A percentile compares a stretch with the other conserved stretches of the same genome.
phyloP scores from a whole-genome alignment of 176 grass and related monocot genomes.

The Musa beccarii region DNA sequence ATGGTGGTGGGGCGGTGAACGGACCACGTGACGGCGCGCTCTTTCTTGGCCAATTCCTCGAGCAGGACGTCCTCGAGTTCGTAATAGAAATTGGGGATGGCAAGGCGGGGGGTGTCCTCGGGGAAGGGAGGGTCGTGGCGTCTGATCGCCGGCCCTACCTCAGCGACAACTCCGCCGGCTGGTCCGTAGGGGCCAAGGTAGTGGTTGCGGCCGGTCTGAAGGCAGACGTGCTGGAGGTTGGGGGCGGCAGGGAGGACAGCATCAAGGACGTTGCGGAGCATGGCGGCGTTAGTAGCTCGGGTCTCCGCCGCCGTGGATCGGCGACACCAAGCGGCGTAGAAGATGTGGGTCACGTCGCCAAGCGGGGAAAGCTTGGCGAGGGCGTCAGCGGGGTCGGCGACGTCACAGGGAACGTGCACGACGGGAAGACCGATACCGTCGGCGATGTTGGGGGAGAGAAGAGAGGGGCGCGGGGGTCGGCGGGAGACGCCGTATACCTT shows the following conservation, averaged over 20 bases:
- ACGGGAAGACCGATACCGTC: slow-evolving; percentile 9
- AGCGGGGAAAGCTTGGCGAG: slow-evolving; percentile 32
- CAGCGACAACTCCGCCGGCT: slow-evolving; percentile 3
- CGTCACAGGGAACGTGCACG: slow-evolving; percentile 41
- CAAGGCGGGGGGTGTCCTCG: slow-evolving; percentile 46
- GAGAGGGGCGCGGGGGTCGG: slow-evolving; percentile 26
- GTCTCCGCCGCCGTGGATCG: slow-evolving; percentile 31
- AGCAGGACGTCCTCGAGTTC: slow-evolving; percentile 49
- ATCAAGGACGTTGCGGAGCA: slow-evolving; percentile 60
- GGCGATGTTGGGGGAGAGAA: slow-evolving; percentile 1
- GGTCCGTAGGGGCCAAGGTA: slow-evolving; percentile 43
- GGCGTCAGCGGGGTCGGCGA: slow-evolving; percentile 39
- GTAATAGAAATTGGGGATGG: slow-evolving; percentile 49
- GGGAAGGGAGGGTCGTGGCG: slow-evolving; percentile 38
- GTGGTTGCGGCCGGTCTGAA: slow-evolving; percentile 65
- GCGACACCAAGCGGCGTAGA: slow-evolving; percentile 37
- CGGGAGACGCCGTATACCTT: slow-evolving; percentile 57
- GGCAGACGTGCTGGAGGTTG: slow-evolving; percentile 53
- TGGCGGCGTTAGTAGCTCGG: slow-evolving; percentile 31
- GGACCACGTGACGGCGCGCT: slow-evolving; percentile 45
- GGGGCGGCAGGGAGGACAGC: slow-evolving; percentile 39
- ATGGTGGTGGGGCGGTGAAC: slow-evolving; percentile 23
- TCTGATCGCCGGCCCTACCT: neutral
- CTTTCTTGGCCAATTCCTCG: slow-evolving; percentile 30
- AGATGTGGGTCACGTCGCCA: slow-evolving; percentile 54